Evolutionary conservation across 2,329 filamentous ascomycete species (phyloP).

Genomic region (Cladophialophora immunda): DNA sequence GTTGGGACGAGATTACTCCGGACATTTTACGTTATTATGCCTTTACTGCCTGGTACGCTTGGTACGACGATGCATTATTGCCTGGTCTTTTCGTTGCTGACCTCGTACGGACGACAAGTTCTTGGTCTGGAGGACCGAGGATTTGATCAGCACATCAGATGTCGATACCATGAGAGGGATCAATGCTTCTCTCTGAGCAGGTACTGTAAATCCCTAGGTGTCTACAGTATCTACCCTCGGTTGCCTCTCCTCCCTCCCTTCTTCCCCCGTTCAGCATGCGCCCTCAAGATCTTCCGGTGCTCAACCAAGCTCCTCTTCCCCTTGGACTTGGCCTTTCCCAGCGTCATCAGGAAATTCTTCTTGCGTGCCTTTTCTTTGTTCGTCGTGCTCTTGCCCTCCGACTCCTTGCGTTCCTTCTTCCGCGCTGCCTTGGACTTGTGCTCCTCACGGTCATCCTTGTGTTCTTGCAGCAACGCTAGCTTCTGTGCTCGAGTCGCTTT

Average conservation of each 20-base stretch:
- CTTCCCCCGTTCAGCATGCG: conserved; percentile 81
- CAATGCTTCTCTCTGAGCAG: too few species aligned
- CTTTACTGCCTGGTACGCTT: not conserved
- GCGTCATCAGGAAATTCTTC: conserved; percentile 99
- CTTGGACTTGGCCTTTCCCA: conserved; percentile 95
- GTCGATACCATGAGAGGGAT: too few species aligned
- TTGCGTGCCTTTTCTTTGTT: conserved; percentile 96
- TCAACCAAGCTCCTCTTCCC: conserved; percentile 92
- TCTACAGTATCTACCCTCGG: conserved; percentile 5
- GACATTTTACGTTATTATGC: not conserved
- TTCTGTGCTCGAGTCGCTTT: conserved; percentile 92
- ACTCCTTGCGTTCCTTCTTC: conserved; percentile 84
- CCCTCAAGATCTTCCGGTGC: conserved; percentile 79
- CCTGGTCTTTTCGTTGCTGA: not conserved
- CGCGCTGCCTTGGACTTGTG: conserved; percentile 88
- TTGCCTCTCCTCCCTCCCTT: conserved; percentile 56
- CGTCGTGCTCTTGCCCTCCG: conserved; percentile 92
- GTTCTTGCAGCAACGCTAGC: conserved; percentile 81
- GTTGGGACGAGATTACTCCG: conserved; percentile 13
- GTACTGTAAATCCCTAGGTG: too few species aligned
- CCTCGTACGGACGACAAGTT: not conserved
- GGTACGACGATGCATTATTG: too few species aligned
- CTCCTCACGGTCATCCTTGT: conserved; percentile 77
- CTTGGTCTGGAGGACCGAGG: not conserved
- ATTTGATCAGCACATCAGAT: not conserved